Conservation (phyloP, 192 early-diverging fungal genomes). For the Spinellus fusiger region DNA sequence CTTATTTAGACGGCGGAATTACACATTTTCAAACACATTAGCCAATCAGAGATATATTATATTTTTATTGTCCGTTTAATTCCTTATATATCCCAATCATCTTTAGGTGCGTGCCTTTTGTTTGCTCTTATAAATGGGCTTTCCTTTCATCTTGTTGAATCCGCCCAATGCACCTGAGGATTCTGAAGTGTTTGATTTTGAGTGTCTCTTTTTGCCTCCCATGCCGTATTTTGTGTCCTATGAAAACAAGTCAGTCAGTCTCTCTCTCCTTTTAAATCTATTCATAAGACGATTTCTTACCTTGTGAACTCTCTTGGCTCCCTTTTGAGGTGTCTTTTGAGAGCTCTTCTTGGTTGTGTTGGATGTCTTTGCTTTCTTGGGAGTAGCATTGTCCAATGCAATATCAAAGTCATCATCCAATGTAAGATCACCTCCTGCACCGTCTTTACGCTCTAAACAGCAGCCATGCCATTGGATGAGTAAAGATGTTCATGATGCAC, state of each 20-base stretch:
- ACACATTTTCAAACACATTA: not conserved
- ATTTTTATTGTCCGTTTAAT: no score
- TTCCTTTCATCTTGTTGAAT: constrained; percentile 16
- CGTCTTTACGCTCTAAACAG: constrained; percentile 45
- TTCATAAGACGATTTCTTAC: no score
- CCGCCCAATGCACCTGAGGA: constrained; percentile 65
- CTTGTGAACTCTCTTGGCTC: constrained; percentile 59
- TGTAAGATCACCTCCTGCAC: constrained; percentile 34
- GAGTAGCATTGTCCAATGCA: constrained; percentile 47
- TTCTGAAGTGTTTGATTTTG: constrained; percentile 77
- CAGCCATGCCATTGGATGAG: not conserved
- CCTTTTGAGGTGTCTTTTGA: constrained; percentile 21
- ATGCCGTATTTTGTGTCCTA: constrained; percentile 89
- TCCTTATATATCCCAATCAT: no score
- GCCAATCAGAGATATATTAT: no score
- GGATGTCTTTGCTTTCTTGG: constrained; percentile 17
- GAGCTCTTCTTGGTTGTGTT: constrained; percentile 10
- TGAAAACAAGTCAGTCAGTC: no score
- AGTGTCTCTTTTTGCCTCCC: constrained; percentile 78
- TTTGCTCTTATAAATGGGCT: constrained; percentile 6
- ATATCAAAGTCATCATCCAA: constrained; percentile 69
- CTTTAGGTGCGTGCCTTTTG: no score
- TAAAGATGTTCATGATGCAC: not conserved
- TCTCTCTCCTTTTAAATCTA: no score
- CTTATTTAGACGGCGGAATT: not conserved